These are phyloP conservation scores for Tetraselmis chui DNA, from an alignment of 139 green algal genomes.

Conservation along the genomic window DNA sequence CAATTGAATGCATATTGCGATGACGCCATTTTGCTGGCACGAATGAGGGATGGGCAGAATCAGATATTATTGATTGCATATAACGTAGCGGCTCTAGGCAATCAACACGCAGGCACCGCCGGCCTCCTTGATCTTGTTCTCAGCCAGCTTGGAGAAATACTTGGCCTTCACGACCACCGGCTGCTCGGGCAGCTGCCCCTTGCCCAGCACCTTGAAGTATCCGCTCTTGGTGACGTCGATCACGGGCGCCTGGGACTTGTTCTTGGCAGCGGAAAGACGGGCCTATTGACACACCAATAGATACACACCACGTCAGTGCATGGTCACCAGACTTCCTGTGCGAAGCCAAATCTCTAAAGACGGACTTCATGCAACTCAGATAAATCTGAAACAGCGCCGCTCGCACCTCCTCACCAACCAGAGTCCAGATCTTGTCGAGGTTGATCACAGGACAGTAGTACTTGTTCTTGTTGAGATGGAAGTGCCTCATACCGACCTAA, in stretches of 20 bases:
- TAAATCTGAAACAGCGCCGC: too few relatives aligned
- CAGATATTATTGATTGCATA: too few relatives aligned
- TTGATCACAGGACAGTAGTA: constrained; percentile 96
- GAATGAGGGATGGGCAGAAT: too few relatives aligned
- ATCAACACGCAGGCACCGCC: constrained; percentile 78
- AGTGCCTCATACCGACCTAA: constrained; percentile 98
- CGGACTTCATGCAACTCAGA: too few relatives aligned
- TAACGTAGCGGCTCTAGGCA: constrained; percentile 50
- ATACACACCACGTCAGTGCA: too few relatives aligned
- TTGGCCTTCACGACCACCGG: constrained; percentile 95
- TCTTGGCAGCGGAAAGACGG: constrained; percentile 61
- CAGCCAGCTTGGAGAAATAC: constrained; percentile 94
- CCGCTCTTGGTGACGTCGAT: constrained; percentile 97
- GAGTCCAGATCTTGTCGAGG: constrained; percentile 94
- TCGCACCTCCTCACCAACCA: constrained; percentile 83
- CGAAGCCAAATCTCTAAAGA: too few relatives aligned
- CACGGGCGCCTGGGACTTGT: constrained; percentile 69
- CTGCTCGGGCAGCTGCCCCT: constrained; percentile 89
- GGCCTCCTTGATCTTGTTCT: constrained; percentile 97
- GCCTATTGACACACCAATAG: too few relatives aligned
- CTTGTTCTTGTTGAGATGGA: constrained; percentile 92
- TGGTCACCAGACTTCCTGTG: too few relatives aligned
- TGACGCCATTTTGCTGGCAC: too few relatives aligned
- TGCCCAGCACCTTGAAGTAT: constrained; percentile 92
- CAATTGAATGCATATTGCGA: too few relatives aligned